Base-by-base conservation (phyloP, 2,329 filamentous ascomycete genomes). In the Hymenoscyphus repandus region DNA sequence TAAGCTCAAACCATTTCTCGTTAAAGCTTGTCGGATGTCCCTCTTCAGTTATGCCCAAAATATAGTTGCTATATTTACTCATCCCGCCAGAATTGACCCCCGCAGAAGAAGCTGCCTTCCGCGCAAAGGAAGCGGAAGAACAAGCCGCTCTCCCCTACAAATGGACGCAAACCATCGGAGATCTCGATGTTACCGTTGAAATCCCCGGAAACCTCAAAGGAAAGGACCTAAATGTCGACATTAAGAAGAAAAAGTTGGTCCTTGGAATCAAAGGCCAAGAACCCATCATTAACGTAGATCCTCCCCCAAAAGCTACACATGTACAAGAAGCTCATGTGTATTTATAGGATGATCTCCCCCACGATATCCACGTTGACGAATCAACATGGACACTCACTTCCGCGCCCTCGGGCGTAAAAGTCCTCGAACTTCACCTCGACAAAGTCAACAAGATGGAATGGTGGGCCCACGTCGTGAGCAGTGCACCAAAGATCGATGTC, bases 361-460 rank as follows among this genome's bases (percentile, higher is more conserved):
- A 95, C 69, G 68, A 86, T 12, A 83, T 99, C 67, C 75, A 76
- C 64, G 77, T 85, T 58, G 91, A 96, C 69, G 93, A 99, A 63
- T 92, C 86, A 48, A 95, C 92, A 53, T 99, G 93, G 93, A 96
- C 92, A 2, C 82, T 99, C 43, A 79, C 87, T 52, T 76, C 85
- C 17, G 81, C 83, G 44, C 69, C 82, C 58, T 45, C 66, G 60
- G 42, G 71, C 68, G 74, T 73, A 61, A 88, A 95, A 72, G 86
- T 90, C 66, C 69, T 96, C 60, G 82, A 85, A 66, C 81, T 97
- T 61, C 90, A 96, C 70, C 85, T 99, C 47, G 90, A 96, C 76
- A 99, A 99, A 73, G 72, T 82, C 60, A 96, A 96, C 77, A 93
- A 96, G 78, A 87, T 95, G 82, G 88, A 96, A 72, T 99, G 93